phyloP scores from a whole-genome alignment of 2,329 filamentous ascomycete species.

The Penicillium sclerotigenum region DNA sequence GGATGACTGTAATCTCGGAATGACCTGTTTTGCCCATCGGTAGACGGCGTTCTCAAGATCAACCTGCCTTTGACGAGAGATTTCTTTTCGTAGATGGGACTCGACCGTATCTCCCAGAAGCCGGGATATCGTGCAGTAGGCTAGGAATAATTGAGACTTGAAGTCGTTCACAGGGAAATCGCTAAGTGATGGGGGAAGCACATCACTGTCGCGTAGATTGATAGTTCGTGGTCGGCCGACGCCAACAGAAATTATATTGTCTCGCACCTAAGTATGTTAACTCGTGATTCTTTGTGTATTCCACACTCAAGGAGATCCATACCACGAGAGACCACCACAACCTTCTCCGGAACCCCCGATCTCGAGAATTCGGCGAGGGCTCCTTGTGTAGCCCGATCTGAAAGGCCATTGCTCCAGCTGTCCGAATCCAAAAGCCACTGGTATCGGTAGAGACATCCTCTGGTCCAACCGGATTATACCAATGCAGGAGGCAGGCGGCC shows the following conservation, averaged over 20 bases:
- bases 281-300: not conserved
- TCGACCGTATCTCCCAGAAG: constrained; percentile 44
- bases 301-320: constrained; percentile 7
- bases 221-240: constrained; percentile 43
- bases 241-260: constrained; percentile 42
- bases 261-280: constrained; percentile 29
- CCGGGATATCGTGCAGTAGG: constrained; percentile 40
- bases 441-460: constrained; percentile 42
- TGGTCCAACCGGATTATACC: constrained; percentile 45
- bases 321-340: constrained; percentile 48
- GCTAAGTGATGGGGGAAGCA: constrained; percentile 35
- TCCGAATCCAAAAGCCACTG: constrained; percentile 44
- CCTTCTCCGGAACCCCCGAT: constrained; percentile 39
- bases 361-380: constrained; percentile 31
- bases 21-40: constrained; percentile 40
- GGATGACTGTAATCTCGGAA: constrained; percentile 20
- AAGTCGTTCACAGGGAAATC: constrained; percentile 36
- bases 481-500: constrained; percentile 40
- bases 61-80: constrained; percentile 29
- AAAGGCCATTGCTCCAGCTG: constrained; percentile 43
- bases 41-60: constrained; percentile 41
- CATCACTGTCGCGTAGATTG: constrained; percentile 41
- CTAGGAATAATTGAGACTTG: constrained; percentile 35
- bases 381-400: constrained; percentile 45
- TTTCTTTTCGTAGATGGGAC: constrained; percentile 35